Evolutionary conservation across 2,329 filamentous ascomycete genomes (phyloP), one percentile per base, ranked within the genome.

Genomic region (Basipetospora chlamydospora): DNA sequence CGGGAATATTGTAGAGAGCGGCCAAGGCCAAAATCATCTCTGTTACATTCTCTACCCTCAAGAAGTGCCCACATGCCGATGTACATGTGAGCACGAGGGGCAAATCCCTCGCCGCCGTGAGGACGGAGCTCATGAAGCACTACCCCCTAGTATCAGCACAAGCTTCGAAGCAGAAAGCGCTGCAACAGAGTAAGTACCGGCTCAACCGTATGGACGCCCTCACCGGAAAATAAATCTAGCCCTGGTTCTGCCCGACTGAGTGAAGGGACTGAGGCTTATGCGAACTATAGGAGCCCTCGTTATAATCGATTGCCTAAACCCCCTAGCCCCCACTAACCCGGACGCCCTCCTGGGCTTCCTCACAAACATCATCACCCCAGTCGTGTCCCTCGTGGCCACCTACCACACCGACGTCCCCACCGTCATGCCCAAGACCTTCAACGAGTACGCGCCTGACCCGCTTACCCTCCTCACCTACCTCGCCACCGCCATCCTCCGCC

Each of bases 341-440:
- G 64, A 74, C 25, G 65, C 70, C 42, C 63, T 84, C 8, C 71
- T 75, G 11, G 61, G 66, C 39, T 86, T 84, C 51, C 75, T 90
- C 35, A 81, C 77, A 17, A 73, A 71, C 39, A 58, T 78, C 42
- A 70, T 84, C 46, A 65, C 68, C 3, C 79, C 83, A 1, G 52
- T 63, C 21, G 71, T 77, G 25, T 86, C 82, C 5, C 66, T 95
- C 28, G 62, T 95, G 6, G 78, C 77, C 29, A 72, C 80, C 41
- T 93, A 92, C 55, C 90, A 96, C 60, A 64, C 70, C 36, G 88
- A 96, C 56, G 68, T 88, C 4, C 80, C 84, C 1, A 56, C 74
- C 18, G 47, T 61, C 37, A 56, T 68, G 56, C 55, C 52, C 21
- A 56, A 39, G 25, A 51, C 53, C 6, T 56, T 53, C 36, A 59